Evolutionary conservation across 192 early-diverging fungal species (phyloP).

Genomic region (Pilobolus umbonatus): DNA sequence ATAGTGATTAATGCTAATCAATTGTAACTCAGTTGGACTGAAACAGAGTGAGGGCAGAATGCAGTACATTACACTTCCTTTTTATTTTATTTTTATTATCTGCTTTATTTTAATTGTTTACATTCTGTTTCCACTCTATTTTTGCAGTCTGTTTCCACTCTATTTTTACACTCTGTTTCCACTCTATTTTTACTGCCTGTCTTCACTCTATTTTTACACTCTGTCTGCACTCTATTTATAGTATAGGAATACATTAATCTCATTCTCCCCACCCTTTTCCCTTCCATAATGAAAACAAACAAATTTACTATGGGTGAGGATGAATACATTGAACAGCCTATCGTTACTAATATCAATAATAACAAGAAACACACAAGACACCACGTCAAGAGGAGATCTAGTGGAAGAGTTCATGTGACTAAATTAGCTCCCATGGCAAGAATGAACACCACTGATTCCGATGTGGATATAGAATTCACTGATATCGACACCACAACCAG

Average conservation of each 20-base stretch:
- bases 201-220: too few relatives aligned
- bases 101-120: too few relatives aligned
- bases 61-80: too few relatives aligned
- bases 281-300: constrained; percentile 1
- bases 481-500: not conserved
- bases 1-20: too few relatives aligned
- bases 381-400: constrained; percentile 25
- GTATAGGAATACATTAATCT: not conserved
- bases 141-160: too few relatives aligned
- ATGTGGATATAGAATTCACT: constrained; percentile 1
- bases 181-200: too few relatives aligned
- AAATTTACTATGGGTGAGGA: constrained; percentile 11
- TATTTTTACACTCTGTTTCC: too few relatives aligned
- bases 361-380: constrained; percentile 16
- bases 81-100: too few relatives aligned
- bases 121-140: too few relatives aligned
- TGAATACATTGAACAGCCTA: not conserved
- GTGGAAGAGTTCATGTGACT: constrained; percentile 23
- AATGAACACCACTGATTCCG: constrained; percentile 2
- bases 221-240: too few relatives aligned
- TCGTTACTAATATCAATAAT: not conserved
- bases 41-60: too few relatives aligned
- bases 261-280: not conserved
- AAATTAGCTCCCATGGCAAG: constrained; percentile 23
- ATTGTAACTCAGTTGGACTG: too few relatives aligned